A percentile compares a stretch with the other conserved stretches of the same genome.
phyloP scores from a whole-genome alignment of 202 grass and related monocot species.

The Schoenoplectus tabernaemontani region DNA sequence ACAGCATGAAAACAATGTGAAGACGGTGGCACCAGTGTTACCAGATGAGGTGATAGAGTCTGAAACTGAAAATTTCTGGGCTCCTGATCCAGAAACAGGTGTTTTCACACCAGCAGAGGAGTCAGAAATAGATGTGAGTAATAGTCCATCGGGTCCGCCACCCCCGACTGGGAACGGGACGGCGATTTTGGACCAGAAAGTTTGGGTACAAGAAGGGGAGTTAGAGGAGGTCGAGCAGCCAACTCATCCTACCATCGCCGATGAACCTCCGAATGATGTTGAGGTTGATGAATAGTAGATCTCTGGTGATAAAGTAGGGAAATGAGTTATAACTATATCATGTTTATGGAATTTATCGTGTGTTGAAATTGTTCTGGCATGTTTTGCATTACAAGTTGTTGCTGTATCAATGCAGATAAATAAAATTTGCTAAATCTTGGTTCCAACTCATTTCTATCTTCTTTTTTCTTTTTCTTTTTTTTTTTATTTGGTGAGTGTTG shows the following conservation, averaged over 20 bases:
- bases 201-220: slow-evolving; percentile 51
- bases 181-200: slow-evolving; percentile 44
- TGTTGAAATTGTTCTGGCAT: background rate
- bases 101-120: slow-evolving; percentile 51
- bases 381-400: background rate
- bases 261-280: background rate
- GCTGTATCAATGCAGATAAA: background rate
- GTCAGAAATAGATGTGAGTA: background rate
- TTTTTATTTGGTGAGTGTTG: too few species aligned
- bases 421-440: background rate
- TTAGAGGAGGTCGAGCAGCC: slow-evolving; percentile 53
- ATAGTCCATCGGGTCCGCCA: background rate
- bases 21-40: slow-evolving; percentile 14
- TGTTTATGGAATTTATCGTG: background rate
- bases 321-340: background rate
- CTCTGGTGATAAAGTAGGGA: background rate
- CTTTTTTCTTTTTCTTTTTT: background rate
- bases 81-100: slow-evolving; percentile 39
- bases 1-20: background rate
- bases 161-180: background rate
- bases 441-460: background rate
- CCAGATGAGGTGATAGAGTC: slow-evolving; percentile 21
- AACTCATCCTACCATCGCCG: background rate
- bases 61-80: slow-evolving; percentile 29
- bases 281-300: background rate